Conservation (phyloP, 768 basidiomycete species). For the Lanmaoa pseudosensibilis region DNA sequence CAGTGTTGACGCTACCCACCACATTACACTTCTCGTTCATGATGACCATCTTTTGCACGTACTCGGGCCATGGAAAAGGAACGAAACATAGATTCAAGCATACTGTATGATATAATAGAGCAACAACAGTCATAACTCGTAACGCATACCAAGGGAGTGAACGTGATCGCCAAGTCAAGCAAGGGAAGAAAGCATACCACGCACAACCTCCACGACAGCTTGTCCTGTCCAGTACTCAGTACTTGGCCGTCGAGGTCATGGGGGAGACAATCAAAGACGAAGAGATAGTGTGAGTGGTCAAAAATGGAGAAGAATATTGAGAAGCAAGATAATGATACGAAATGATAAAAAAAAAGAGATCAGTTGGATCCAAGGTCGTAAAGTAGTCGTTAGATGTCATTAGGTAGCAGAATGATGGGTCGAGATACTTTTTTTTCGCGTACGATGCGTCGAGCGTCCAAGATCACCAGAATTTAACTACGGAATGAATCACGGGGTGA, state of each 20-base stretch:
- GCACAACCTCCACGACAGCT: neutral
- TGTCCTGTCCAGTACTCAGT: neutral
- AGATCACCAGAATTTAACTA: conserved; percentile 5
- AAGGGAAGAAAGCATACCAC: neutral
- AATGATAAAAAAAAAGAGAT: conserved; percentile 3
- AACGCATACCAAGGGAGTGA: neutral
- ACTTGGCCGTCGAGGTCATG: neutral
- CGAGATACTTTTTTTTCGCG: neutral
- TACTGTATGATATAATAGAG: conserved; percentile 14
- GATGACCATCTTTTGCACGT: neutral
- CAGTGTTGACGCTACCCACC: no score
- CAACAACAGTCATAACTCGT: conserved; percentile 1
- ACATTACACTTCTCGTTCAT: no score
- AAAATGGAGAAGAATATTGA: neutral
- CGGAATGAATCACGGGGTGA: conserved; percentile 50
- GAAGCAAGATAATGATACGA: conserved; percentile 30
- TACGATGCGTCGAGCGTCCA: neutral
- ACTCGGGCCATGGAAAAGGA: neutral
- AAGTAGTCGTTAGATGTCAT: conserved; percentile 23
- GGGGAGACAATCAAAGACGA: neutral
- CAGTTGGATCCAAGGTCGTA: conserved; percentile 13
- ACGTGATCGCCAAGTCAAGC: neutral
- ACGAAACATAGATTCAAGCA: conserved; percentile 24
- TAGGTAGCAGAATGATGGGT: neutral
- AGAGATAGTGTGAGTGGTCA: neutral